Base-by-base conservation (phyloP, 1,139 yeast genomes). In the Diutina sp. region DNA sequence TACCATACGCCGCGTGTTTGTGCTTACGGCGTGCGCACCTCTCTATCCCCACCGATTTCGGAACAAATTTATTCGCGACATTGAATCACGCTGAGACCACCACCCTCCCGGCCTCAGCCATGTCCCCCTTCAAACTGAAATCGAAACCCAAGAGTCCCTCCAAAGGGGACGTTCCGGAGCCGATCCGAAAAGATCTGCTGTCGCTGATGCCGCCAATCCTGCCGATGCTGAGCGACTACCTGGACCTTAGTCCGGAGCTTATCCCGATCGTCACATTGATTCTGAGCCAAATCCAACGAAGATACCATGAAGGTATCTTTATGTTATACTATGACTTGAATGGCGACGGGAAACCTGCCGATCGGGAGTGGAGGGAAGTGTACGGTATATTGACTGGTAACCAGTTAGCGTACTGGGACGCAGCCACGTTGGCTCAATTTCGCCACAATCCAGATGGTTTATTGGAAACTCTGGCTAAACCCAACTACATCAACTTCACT, bases 381-480 rank as follows among this genome's bases (percentile, higher is more conserved):
- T 93, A 87, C 68, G 98, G 96, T 54, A 90, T 89, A 32, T 74
- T 93, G 54, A 83, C 90, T 8, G 99, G 99, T 16, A 88, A 90
- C 59, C 96, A 90, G 64, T 73, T 93, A 59, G 95, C 97, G 0
- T 82, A 89, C 61, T 91, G 97, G 97, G 91, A 90, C 68, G 95
- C 96, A 1, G 85, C 84, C 51, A 80, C 80, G 60, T 73, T 90
- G 60, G 87, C 88, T 35, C 78, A 75, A 58, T 79, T 74, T 64
- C 74, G 74, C 60, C 71, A 70, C 59, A 72, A 75, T 62, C 81
- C 82, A 2, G 80, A 76, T 32, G 79, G 77, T 28, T 69, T 82
- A 57, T 67, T 82, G 59, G 80, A 76, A 58, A 78, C 83, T 14
- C 76, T 84, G 54, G 70, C 85, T 12, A 87, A 86, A 65, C 97